These are phyloP conservation scores for Oryza glaberrima DNA, from an alignment of 176 grass and related monocot species.

Conservation along the genomic window DNA sequence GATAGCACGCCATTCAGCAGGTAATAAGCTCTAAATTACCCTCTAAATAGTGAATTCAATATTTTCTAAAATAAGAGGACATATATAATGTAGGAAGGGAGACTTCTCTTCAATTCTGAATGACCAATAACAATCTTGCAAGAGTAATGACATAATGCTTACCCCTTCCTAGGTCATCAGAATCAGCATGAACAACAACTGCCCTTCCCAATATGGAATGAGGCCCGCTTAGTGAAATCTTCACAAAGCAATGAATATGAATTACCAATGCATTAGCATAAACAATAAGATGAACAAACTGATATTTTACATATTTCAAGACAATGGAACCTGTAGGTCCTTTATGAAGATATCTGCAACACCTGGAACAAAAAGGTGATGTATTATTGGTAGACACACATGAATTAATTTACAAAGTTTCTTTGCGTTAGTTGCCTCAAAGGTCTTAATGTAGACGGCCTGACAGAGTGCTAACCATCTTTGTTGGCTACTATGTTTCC, in stretches of 20 bases:
- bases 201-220: slow-evolving; percentile 71
- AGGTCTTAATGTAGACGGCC: background rate
- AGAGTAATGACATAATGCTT: slow-evolving; percentile 34
- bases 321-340: slow-evolving; percentile 53
- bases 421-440: background rate
- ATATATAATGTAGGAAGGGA: slow-evolving; percentile 2
- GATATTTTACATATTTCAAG: slow-evolving; percentile 22
- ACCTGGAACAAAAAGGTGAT: slow-evolving; percentile 47
- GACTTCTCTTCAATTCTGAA: background rate
- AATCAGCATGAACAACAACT: slow-evolving; percentile 74
- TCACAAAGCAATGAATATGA: slow-evolving; percentile 31
- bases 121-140: slow-evolving; percentile 18
- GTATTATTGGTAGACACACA: background rate
- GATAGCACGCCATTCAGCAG: background rate
- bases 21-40: background rate
- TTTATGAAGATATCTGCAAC: slow-evolving; percentile 69
- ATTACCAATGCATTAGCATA: slow-evolving; percentile 12
- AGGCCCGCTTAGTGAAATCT: slow-evolving; percentile 56
- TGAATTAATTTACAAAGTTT: background rate
- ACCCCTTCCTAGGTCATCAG: slow-evolving; percentile 75
- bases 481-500: slow-evolving; percentile 64
- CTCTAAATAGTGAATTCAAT: background rate
- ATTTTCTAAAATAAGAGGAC: background rate
- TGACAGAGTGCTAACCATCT: slow-evolving; percentile 54
- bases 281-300: background rate